Evolutionary conservation across 1,284 basidiomycete species (phyloP), one percentile per base, ranked within the genome.

Genomic region (Baeospora myosura): DNA sequence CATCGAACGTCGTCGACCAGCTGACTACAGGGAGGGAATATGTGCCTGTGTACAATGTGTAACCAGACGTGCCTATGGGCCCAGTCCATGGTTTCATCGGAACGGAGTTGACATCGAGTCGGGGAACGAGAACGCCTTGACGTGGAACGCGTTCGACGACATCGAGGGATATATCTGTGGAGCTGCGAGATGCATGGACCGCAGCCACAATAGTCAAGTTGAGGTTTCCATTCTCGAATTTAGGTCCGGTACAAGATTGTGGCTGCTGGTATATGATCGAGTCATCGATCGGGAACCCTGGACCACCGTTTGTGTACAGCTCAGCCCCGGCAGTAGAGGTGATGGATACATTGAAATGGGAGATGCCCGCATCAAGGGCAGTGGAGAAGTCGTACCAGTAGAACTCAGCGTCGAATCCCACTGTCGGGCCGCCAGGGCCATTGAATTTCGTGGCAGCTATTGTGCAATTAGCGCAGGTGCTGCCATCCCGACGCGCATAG

Each of bases 141-240:
- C 32, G 32, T 8, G 32, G 32, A 8, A 14, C 7, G 8, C 20
- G 12, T 18, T 33, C 32, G 32, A 33, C 16, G 16, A 33, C 8
- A 7, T 33, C 20, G 12, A 33, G 16, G 32, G 7, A 33, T 7
- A 18, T 33, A 17, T 11, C 8, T 8, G 32, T 33, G 32, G 32
- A 33, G 7, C 8, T 18, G 20, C 12, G 20, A 17, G 7, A 17
- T 8, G 7, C 12, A 17, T 18, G 7, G 12, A 33, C 32, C 11
- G 32, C 32, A 33, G 32, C 32, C 11, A 33, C 32, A 18, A 33
- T 18, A 33, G 32, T 33, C 12, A 33, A 18, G 20, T 33, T 33
- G 7, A 11, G 16, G 16, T 8, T 33, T 14, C 16, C 32, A n/a
- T 29, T 18, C 11, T 8, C 16, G 12, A 14, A 7, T 33, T 33